Evolutionary conservation across 2,329 filamentous ascomycete species (phyloP).

Genomic region (Curvularia spicifera): DNA sequence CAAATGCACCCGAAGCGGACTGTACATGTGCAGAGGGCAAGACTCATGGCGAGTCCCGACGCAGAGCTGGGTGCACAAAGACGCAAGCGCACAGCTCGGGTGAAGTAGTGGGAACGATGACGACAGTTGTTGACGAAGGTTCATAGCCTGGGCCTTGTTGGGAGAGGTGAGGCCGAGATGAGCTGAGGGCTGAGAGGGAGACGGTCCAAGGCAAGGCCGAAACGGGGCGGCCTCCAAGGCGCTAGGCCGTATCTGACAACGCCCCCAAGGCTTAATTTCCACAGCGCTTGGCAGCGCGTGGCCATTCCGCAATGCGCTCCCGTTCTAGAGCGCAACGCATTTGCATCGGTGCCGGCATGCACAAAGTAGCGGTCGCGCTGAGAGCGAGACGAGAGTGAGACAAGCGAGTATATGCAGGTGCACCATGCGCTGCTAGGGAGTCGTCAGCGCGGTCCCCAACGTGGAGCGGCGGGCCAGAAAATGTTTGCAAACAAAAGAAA

Average conservation of each 20-base stretch:
- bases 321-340: constrained; percentile 11
- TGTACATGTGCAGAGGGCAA: neutral
- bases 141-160: constrained; percentile 6
- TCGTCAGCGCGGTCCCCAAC: neutral
- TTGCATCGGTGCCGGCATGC: neutral
- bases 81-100: constrained; percentile 1
- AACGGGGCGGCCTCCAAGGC: constrained; percentile 11
- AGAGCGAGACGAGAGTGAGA: constrained; percentile 4
- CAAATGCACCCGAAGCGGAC: constrained; percentile 19
- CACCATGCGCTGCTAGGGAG: constrained; percentile 3
- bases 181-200: constrained; percentile 16
- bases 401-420: constrained; percentile 7
- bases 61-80: neutral
- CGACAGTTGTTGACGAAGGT: constrained; percentile 13
- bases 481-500: constrained; percentile 20
- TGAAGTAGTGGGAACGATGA: constrained; percentile 10
- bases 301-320: constrained; percentile 22
- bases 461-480: constrained; percentile 3
- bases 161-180: constrained; percentile 32
- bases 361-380: constrained; percentile 10
- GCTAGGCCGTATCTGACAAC: constrained; percentile 19
- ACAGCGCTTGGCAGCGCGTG: constrained; percentile 14
- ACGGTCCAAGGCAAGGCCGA: constrained; percentile 14
- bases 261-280: constrained; percentile 29
- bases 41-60: neutral